Evolutionary conservation across 805 yeast species (phyloP), one percentile per base, ranked within the genome.

Genomic region (Martiniozyma abietophila): DNA sequence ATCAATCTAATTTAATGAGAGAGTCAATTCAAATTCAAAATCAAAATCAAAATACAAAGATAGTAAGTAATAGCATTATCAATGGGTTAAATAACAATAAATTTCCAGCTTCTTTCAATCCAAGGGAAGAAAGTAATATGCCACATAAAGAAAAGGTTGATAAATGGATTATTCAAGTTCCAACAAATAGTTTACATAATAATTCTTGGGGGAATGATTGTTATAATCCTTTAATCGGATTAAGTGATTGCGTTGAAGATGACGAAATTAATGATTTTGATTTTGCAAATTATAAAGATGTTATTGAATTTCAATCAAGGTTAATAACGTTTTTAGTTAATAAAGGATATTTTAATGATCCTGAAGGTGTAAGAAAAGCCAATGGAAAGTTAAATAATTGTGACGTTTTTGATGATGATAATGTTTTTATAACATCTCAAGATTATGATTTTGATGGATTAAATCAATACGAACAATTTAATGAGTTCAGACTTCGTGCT

Each of bases 91-190:
- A n/a, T n/a, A 24, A 21, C 14, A 25, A 18, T 2, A 29, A 39
- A 24, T 64, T 72, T 34, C 77, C 80, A 1, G 40, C 58, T 1
- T 47, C 49, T 10, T 79, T 80, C 48, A 67, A 78, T 39, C 89
- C 89, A 9, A 62, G 84, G 47, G 55, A 56, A 20, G 74, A 75
- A 3, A 58, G 67, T 7, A 76, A 74, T 51, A 80, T 81, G 86
- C 65, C 74, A 1, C 70, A 66, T 41, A 60, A 56, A 31, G 89
- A 81, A 46, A 81, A 80, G 46, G 81, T 81, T 1, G 62, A 62
- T 25, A 57, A 52, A 6, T 81, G 92, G 92, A 67, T 81, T 23
- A 57, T 59, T 4, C 61, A 64, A 19, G 66, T 81, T 4, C 88
- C 88, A 1, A 49, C 64, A 7, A 10, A 24, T 3, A 62, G 56